These are phyloP conservation scores for Hortiboletus campestris DNA, from an alignment of 768 basidiomycete genomes.

Conservation along the genomic window DNA sequence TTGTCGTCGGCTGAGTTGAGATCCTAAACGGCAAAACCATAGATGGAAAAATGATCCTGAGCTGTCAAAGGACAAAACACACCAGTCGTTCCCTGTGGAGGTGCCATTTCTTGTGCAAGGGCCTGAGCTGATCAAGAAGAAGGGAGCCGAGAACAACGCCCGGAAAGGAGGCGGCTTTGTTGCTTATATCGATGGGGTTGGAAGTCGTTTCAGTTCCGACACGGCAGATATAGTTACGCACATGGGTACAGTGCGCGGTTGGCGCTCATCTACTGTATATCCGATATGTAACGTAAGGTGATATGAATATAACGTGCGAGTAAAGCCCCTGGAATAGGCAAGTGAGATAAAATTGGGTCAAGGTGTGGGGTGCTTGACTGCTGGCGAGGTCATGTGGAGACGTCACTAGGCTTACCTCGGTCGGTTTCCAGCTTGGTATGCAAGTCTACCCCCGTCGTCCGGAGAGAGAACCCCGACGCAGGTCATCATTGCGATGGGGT, in stretches of 20 bases:
- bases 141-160: constrained; percentile 1
- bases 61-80: constrained; percentile 1
- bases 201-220: constrained; percentile 2
- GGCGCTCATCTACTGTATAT: not conserved
- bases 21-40: constrained; percentile 14
- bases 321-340: constrained; percentile 4
- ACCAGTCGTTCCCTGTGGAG: constrained; percentile 44
- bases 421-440: not conserved
- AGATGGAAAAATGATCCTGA: not conserved
- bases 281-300: not conserved
- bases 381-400: constrained; percentile 10
- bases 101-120: constrained; percentile 31
- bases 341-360: not conserved
- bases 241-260: not conserved
- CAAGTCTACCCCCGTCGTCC: not conserved
- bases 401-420: not conserved
- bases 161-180: not conserved
- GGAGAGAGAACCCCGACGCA: not conserved
- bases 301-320: not conserved
- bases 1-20: constrained; percentile 43
- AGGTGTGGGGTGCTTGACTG: not conserved
- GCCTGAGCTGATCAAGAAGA: not conserved
- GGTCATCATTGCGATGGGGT: not conserved
- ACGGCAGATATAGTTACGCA: constrained; percentile 2
- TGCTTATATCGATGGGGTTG: constrained; percentile 12